Conservation (phyloP, 495 filamentous ascomycete genomes). For the Parachaetomium inaequale region DNA sequence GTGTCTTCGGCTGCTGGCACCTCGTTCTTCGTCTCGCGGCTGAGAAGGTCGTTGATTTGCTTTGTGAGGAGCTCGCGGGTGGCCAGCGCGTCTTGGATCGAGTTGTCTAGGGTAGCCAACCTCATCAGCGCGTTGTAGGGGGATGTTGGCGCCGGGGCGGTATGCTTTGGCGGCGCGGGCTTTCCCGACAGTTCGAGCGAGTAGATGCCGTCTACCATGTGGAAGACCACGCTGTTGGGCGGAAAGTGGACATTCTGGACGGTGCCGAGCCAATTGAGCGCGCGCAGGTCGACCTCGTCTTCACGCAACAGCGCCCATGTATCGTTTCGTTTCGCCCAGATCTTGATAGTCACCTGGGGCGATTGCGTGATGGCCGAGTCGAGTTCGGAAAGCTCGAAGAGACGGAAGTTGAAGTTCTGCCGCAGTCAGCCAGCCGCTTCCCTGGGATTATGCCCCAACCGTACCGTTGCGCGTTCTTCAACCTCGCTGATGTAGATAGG, state of each 20-base stretch:
- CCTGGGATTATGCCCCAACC: neutral
- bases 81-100: constrained; percentile 82
- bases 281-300: constrained; percentile 63
- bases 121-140: constrained; percentile 91
- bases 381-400: constrained; percentile 73
- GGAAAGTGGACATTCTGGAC: constrained; percentile 78
- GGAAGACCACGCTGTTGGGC: constrained; percentile 79
- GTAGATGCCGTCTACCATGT: constrained; percentile 86
- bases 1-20: constrained; percentile 64
- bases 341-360: constrained; percentile 60
- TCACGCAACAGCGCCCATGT: constrained; percentile 68
- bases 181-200: constrained; percentile 53
- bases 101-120: constrained; percentile 83
- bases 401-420: constrained; percentile 81
- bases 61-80: constrained; percentile 69
- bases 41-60: constrained; percentile 73
- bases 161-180: constrained; percentile 44
- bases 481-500: constrained; percentile 91
- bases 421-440: constrained; percentile 1
- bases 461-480: constrained; percentile 64
- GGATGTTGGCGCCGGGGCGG: constrained; percentile 53
- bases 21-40: constrained; percentile 44
- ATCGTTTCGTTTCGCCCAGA: constrained; percentile 68
- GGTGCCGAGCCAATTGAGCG: constrained; percentile 76
- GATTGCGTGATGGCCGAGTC: constrained; percentile 62